Evolutionary conservation across 23 red algal genomes (phyloP).

Genomic region (Cyanidioschyzon merolae): DNA sequence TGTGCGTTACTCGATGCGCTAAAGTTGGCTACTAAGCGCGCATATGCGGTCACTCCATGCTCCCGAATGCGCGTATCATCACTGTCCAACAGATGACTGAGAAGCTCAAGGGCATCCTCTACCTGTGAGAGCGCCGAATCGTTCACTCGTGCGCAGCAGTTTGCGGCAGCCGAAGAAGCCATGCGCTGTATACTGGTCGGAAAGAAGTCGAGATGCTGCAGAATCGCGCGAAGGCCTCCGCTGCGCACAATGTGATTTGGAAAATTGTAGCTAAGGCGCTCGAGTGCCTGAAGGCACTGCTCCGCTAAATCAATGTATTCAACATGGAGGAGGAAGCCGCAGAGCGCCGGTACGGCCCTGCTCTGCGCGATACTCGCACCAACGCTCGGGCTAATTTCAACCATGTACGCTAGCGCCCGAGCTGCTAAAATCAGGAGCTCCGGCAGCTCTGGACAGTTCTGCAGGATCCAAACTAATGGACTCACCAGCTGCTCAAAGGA

Average conservation of each 20-base stretch:
- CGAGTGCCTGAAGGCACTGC: slow-evolving; percentile 76
- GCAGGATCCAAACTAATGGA: slow-evolving; percentile 56
- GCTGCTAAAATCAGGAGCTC: slow-evolving; percentile 77
- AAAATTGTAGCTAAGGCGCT: slow-evolving; percentile 68
- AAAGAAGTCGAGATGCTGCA: slow-evolving; percentile 94
- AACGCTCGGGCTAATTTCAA: slow-evolving; percentile 65
- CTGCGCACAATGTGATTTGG: slow-evolving; percentile 66
- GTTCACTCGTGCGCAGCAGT: slow-evolving; percentile 47
- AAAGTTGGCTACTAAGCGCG: background rate
- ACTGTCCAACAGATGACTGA: slow-evolving; percentile 14
- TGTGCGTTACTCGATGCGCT: background rate
- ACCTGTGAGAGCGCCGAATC: background rate
- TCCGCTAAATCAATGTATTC: slow-evolving; percentile 99
- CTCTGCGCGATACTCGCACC: slow-evolving; percentile 57
- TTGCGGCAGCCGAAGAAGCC: slow-evolving; percentile 64
- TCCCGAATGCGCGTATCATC: slow-evolving; percentile 4
- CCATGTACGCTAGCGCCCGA: slow-evolving; percentile 75
- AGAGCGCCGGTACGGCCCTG: slow-evolving; percentile 54
- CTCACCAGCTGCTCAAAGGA: slow-evolving; percentile 67
- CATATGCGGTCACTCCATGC: background rate
- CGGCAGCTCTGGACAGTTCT: slow-evolving; percentile 17
- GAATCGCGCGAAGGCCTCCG: slow-evolving; percentile 61
- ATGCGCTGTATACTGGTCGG: slow-evolving; percentile 70
- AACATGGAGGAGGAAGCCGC: slow-evolving; percentile 60
- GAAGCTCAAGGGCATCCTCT: background rate